Conservation (phyloP, 306 rosid genomes). For the Castanea crenata region DNA sequence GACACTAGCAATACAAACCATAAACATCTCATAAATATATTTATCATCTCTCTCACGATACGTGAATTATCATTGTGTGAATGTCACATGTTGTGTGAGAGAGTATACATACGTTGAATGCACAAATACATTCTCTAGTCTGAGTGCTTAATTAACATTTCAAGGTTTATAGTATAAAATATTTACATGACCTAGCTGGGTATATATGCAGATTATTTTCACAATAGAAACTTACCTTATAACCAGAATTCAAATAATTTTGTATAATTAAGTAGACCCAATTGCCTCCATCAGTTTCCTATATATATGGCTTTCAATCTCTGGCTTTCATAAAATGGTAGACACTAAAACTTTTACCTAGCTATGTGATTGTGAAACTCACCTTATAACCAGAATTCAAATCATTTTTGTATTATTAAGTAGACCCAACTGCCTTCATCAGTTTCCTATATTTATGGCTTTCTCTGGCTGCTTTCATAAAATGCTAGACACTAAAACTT, state of each 20-base stretch:
- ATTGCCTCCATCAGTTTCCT: background rate
- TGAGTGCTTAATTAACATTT: no score
- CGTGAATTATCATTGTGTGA: no score
- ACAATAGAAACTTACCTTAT: no score
- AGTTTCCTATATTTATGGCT: background rate
- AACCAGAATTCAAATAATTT: background rate
- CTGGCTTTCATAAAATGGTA: constrained; percentile 1
- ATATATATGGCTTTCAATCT: background rate
- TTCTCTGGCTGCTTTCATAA: constrained; percentile 8
- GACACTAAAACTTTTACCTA: background rate
- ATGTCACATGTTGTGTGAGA: no score
- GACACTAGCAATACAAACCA: no score
- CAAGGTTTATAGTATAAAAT: no score
- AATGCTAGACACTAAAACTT: background rate
- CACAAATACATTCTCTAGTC: no score
- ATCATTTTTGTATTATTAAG: background rate
- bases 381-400: background rate
- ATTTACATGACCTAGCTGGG: no score
- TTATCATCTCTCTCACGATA: no score
- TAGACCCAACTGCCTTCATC: background rate
- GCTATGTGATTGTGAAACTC: background rate
- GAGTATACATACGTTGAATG: no score
- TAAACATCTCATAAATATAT: no score
- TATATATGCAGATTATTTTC: no score
- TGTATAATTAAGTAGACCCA: constrained; percentile 1